Evolutionary conservation across 352 stramenopile genomes (phyloP).

Genomic region (Globisporangium irregulare): DNA sequence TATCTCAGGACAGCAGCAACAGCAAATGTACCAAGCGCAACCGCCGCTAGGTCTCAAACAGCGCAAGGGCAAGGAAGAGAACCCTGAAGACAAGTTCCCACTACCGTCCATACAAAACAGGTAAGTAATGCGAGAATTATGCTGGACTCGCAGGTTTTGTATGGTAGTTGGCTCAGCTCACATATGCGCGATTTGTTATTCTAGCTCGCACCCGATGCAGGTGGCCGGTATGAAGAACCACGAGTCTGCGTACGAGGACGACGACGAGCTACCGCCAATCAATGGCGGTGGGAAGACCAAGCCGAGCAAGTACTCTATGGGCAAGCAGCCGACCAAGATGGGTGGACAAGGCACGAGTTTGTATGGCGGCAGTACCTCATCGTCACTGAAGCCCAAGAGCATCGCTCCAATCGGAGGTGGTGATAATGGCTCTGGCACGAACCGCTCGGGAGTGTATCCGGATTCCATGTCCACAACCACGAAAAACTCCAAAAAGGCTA

Average conservation of each 20-base stretch:
- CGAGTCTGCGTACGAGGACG: slow-evolving; percentile 6
- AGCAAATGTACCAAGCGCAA: slow-evolving; percentile 28
- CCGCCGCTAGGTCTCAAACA: slow-evolving; percentile 33
- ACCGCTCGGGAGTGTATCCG: slow-evolving; percentile 29
- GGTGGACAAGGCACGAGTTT: slow-evolving; percentile 6
- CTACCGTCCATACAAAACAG: slow-evolving; percentile 54
- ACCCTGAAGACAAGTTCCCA: slow-evolving; percentile 41
- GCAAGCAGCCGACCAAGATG: slow-evolving; percentile 22
- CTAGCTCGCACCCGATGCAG: slow-evolving; percentile 11
- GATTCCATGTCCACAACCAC: slow-evolving; percentile 13
- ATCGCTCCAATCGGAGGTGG: slow-evolving; percentile 7
- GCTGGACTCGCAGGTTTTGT: neutral
- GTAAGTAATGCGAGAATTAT: slow-evolving; percentile 17
- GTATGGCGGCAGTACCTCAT: slow-evolving; percentile 21
- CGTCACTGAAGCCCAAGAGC: slow-evolving; percentile 29
- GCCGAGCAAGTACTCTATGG: slow-evolving; percentile 29
- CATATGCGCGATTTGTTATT: neutral
- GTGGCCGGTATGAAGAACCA: slow-evolving; percentile 4
- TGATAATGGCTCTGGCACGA: slow-evolving; percentile 29
- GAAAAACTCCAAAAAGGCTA: slow-evolving; percentile 7
- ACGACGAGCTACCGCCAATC: slow-evolving; percentile 14
- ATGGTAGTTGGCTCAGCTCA: neutral
- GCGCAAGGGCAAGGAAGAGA: slow-evolving; percentile 51
- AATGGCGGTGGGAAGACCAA: slow-evolving; percentile 16
- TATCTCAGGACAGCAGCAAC: neutral